phyloP scores from a whole-genome alignment of 371 early-diverging fungal species.

The Mucor circinelloides region DNA sequence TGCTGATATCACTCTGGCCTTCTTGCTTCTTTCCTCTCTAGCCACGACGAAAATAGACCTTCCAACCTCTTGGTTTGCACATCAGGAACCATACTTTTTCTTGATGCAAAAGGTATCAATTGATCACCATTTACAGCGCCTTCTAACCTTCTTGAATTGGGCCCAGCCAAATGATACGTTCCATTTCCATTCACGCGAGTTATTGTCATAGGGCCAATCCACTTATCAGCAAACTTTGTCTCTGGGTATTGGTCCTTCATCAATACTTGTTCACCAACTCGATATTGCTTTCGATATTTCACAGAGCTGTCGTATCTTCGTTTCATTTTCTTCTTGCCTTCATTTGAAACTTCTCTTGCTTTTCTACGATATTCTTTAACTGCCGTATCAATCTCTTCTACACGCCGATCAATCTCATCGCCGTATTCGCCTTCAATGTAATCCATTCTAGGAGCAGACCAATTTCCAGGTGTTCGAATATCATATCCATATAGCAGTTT shows the following conservation, averaged over 20 bases:
- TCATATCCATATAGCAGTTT: conserved; percentile 21
- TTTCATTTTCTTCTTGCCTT: not conserved
- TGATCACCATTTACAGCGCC: conserved; percentile 9
- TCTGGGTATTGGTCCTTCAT: conserved; percentile 12
- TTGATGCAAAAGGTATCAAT: conserved; percentile 2
- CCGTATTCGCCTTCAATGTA: conserved; percentile 11
- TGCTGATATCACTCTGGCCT: not conserved
- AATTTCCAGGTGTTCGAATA: conserved; percentile 13
- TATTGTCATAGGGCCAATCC: conserved; percentile 23
- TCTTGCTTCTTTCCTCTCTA: not conserved
- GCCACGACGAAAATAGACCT: not conserved
- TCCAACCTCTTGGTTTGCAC: not conserved
- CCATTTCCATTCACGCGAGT: not conserved
- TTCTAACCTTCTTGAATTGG: not conserved
- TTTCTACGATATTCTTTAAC: not conserved
- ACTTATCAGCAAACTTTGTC: conserved; percentile 18
- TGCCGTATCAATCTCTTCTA: conserved; percentile 24
- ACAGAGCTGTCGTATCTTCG: conserved; percentile 1
- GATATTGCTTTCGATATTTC: not conserved
- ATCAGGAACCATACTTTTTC: conserved; percentile 7
- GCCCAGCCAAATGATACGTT: conserved; percentile 7
- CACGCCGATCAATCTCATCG: not conserved
- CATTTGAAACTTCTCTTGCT: not conserved
- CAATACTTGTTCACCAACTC: conserved; percentile 13
- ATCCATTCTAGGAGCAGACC: conserved; percentile 20